Evolutionary conservation across 2,329 filamentous ascomycete species (phyloP).

Genomic region (Sordariomycetes sp.): DNA sequence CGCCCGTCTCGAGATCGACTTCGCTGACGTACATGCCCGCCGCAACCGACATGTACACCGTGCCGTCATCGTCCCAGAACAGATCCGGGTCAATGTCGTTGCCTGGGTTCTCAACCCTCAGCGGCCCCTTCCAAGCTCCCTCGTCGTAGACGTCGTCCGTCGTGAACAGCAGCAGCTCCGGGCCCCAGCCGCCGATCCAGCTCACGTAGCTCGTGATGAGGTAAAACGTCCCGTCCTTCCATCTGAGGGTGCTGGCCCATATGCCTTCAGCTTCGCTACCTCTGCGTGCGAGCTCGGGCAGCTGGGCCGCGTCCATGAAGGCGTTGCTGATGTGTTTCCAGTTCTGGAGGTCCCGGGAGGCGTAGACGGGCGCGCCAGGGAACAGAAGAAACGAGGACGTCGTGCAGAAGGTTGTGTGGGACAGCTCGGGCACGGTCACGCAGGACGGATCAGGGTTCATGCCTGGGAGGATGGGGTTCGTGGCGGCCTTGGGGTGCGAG

Average conservation of each 20-base stretch:
- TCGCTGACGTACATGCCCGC: slow-evolving; percentile 15
- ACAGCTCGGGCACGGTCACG: too few relatives aligned
- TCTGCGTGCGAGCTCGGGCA: slow-evolving; percentile 20
- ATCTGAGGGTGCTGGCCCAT: slow-evolving; percentile 38
- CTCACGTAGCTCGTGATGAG: slow-evolving; percentile 23
- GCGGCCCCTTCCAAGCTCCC: slow-evolving; percentile 28
- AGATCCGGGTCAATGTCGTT: slow-evolving; percentile 19
- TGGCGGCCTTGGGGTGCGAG: slow-evolving; percentile 8
- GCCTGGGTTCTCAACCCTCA: slow-evolving; percentile 15
- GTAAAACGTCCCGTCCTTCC: slow-evolving; percentile 32
- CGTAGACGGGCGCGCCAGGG: slow-evolving; percentile 42
- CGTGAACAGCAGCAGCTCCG: slow-evolving; percentile 28
- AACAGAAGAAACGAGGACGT: slow-evolving; percentile 41
- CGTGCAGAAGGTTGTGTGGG: slow-evolving; percentile 39
- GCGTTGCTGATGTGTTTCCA: slow-evolving; percentile 29
- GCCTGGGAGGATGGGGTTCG: slow-evolving; percentile 37
- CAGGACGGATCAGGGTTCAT: slow-evolving; percentile 39
- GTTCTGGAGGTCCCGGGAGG: slow-evolving; percentile 35
- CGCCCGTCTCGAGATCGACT: slow-evolving; percentile 21
- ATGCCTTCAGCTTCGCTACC: slow-evolving; percentile 22
- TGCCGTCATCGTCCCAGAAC: slow-evolving; percentile 13
- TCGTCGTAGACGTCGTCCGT: slow-evolving; percentile 27
- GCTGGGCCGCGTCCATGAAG: slow-evolving; percentile 24
- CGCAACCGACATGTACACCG: slow-evolving; percentile 22
- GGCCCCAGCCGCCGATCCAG: slow-evolving; percentile 14